Percentiles rank a stretch among this genome's conserved stretches.
Conservation (phyloP, 1,284 basidiomycete species). For the Sparassis latifolia region DNA sequence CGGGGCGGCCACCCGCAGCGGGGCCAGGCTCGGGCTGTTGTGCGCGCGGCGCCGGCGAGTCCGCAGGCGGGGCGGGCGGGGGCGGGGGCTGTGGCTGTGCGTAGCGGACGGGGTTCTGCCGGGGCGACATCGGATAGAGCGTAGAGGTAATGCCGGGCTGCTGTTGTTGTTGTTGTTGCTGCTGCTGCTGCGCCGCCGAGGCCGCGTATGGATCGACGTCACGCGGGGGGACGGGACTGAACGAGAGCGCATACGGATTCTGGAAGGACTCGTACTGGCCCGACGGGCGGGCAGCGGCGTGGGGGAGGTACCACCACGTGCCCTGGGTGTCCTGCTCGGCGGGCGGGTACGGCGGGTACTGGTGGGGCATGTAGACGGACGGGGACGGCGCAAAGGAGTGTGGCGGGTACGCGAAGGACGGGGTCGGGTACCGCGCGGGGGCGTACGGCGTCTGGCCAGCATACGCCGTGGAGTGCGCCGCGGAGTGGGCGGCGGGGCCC, state of each 20-base stretch:
- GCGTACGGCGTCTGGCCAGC: constrained; percentile 29
- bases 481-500: constrained; percentile 5
- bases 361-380: constrained; percentile 15
- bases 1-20: constrained; percentile 6
- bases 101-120: background rate
- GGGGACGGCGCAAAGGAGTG: constrained; percentile 34
- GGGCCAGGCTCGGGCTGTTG: constrained; percentile 11
- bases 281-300: constrained; percentile 18
- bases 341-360: constrained; percentile 25
- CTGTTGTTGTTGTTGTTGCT: background rate
- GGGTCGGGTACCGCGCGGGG: constrained; percentile 34
- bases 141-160: background rate
- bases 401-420: constrained; percentile 36
- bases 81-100: background rate
- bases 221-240: constrained; percentile 17
- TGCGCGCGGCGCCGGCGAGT: background rate
- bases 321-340: constrained; percentile 36
- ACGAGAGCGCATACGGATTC: constrained; percentile 31
- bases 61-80: background rate
- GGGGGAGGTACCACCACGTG: constrained; percentile 53
- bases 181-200: no score
- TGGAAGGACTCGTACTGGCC: constrained; percentile 38
- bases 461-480: constrained; percentile 26
- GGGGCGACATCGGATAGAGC: background rate
- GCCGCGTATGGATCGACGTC: constrained; percentile 14